Conservation (phyloP, 2,329 filamentous ascomycete genomes). For the Niveomyces coronatus region DNA sequence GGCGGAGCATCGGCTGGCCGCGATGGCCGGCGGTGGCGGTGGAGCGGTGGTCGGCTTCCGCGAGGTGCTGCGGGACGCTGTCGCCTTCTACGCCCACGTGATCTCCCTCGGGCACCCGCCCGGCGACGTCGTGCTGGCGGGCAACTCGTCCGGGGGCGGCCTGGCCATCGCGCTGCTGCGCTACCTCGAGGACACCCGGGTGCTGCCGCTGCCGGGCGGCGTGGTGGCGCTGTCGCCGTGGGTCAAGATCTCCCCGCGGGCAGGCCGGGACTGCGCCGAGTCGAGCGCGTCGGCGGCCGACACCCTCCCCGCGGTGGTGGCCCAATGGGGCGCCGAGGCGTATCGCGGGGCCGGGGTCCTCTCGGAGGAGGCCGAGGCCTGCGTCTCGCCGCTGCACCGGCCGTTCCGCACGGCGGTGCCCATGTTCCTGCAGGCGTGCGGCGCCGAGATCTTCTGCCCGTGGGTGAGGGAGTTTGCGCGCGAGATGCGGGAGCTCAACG, state of each 20-base stretch:
- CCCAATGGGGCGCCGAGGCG: conserved; percentile 8
- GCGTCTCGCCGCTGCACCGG: conserved; percentile 5
- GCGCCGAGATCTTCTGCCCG: conserved; percentile 6
- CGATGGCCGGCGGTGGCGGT: conserved; percentile 11
- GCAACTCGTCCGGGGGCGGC: conserved; percentile 22
- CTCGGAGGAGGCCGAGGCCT: conserved; percentile 1
- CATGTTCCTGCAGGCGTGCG: conserved; percentile 7
- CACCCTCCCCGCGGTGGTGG: not conserved
- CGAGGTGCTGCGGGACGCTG: conserved; percentile 20
- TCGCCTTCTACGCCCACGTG: conserved; percentile 19
- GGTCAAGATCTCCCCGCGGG: conserved; percentile 4
- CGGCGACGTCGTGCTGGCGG: conserved; percentile 18
- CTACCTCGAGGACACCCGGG: conserved; percentile 13
- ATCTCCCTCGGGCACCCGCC: conserved; percentile 15
- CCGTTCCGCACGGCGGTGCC: conserved; percentile 6
- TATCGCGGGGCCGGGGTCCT: not conserved
- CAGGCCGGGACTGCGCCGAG: conserved; percentile 1
- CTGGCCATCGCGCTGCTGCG: conserved; percentile 20
- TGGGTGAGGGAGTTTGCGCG: not conserved
- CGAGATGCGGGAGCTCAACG: conserved; percentile 6
- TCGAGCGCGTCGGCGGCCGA: not conserved
- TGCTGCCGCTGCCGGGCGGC: conserved; percentile 6
- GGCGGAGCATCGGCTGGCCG: conserved; percentile 21
- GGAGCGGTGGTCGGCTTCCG: too few species aligned
- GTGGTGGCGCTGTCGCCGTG: conserved; percentile 7